Evolutionary conservation across 345 rosid genomes (phyloP).

Genomic region (Boechera divaricarpa): DNA sequence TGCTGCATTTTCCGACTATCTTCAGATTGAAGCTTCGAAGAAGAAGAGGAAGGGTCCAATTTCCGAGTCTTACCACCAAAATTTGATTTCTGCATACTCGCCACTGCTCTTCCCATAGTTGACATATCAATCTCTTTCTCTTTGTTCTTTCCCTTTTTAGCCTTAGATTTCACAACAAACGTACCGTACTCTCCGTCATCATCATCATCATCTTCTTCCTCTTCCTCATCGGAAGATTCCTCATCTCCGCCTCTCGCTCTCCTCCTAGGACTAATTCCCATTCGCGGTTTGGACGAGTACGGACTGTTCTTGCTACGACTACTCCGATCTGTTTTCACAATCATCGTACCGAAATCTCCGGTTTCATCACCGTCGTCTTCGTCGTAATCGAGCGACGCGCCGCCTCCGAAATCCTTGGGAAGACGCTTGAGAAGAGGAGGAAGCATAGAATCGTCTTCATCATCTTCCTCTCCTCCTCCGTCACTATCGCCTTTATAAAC

Average conservation of each 20-base stretch:
- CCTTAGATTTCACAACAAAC: conserved; percentile 72
- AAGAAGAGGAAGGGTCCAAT: conserved; percentile 48
- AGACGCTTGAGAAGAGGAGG: conserved; percentile 93
- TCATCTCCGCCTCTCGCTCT: conserved; percentile 43
- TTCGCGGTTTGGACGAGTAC: conserved; percentile 43
- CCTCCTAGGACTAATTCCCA: conserved; percentile 43
- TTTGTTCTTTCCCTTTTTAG: conserved; percentile 35
- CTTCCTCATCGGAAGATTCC: conserved; percentile 53
- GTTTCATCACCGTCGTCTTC: conserved; percentile 48
- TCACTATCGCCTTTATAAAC: conserved; percentile 54
- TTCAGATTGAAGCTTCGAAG: conserved; percentile 49
- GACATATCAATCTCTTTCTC: conserved; percentile 52
- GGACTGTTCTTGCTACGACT: conserved; percentile 37
- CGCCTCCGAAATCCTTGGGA: conserved; percentile 90
- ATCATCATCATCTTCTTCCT: conserved; percentile 31
- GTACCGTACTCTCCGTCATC: conserved; percentile 70
- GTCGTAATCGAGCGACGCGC: conserved; percentile 60
- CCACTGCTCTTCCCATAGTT: conserved; percentile 64
- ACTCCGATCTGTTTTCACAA: conserved; percentile 63
- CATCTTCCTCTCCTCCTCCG: conserved; percentile 47
- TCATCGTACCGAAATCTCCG: conserved; percentile 83
- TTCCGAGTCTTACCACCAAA: conserved; percentile 68
- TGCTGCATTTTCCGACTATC: conserved; percentile 52
- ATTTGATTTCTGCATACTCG: conserved; percentile 72
- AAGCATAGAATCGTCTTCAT: conserved; percentile 70